A percentile compares a stretch with the other conserved stretches of the same genome.
Evolutionary conservation across 2,329 filamentous ascomycete genomes (phyloP).

Genomic region (Fusarium humuli): DNA sequence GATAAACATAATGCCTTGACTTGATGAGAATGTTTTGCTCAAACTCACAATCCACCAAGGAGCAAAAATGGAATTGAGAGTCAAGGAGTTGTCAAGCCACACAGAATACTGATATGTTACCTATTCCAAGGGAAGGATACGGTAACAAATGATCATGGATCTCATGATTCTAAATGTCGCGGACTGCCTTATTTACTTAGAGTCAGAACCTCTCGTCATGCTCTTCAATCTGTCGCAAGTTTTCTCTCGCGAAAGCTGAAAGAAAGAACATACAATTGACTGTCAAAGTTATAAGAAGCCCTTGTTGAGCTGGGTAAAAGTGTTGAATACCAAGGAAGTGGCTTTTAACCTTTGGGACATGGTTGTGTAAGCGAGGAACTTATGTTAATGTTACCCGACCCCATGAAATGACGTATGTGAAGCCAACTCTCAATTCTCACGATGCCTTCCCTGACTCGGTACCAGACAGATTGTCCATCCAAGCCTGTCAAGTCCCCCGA

Average conservation of each 20-base stretch:
- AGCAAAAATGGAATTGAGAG: too few species aligned
- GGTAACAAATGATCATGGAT: too few species aligned
- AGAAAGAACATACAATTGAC: accelerated
- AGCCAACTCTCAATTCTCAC: background rate
- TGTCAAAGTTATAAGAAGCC: background rate
- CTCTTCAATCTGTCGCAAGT: background rate
- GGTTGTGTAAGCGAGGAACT: background rate
- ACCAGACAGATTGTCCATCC: background rate
- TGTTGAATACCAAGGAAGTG: background rate
- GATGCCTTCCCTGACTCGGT: background rate
- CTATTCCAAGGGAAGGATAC: too few species aligned
- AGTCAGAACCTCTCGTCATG: background rate
- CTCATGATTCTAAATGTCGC: too few species aligned
- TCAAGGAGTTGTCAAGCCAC: too few species aligned
- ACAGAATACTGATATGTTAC: too few species aligned
- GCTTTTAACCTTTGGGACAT: background rate
- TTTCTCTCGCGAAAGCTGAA: accelerated
- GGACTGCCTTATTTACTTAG: background rate
- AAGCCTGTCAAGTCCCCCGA: background rate
- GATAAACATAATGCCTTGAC: background rate
- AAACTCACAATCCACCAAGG: too few species aligned
- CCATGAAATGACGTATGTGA: background rate
- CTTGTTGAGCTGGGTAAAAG: background rate
- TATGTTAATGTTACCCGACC: background rate
- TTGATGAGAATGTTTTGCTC: accelerated